Base-by-base conservation (phyloP, 768 basidiomycete species). In the Cubamyces sp. region DNA sequence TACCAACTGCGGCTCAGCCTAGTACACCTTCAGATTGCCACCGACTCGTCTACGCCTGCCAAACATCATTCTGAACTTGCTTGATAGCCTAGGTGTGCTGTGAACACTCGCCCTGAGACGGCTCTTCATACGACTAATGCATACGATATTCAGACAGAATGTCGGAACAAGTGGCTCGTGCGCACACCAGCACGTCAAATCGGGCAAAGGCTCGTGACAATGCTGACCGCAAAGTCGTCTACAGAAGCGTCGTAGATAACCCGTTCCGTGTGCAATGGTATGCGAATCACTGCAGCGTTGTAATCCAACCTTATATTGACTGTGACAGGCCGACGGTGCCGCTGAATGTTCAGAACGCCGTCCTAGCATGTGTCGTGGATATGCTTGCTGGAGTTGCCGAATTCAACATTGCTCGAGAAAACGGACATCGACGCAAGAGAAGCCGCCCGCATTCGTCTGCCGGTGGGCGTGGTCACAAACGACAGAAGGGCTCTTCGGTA, bases 231-330 rank as follows among this genome's bases (percentile, higher is more conserved):
- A 92, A 87, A 68, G 75, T 78, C 1, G 83, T 87, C 0, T 92
- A 85, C 76, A 92, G 85, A 65, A 81, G 83, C 60, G 87, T 88
- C 0, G 75, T 94, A 23, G 86, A 87, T 53, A 92, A 83, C 61
- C 92, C 92, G 2, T 88, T 89, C 67, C 80, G 81, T 12, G 77
- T 92, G 16, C 71, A 75, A 70, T 94, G 92, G 92, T 92, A 34
- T 11, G 34, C 34, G 68, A 62, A 68, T n/a, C 26, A 34, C 11
- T 26, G 1, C n/a, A 11, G 8, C 28, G 0, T 19, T 25, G 21
- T 23, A 5, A 5, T 1, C 2, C 15, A 7, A 11, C 19, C 7
- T 3, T n/a, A 49, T 9, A 18, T 58, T 30, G n/a, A 39, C n/a
- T 16, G 2, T n/a, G 23, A 6, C 49, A 73, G 72, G 72, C 72